phyloP scores from a whole-genome alignment of 1,139 yeast genomes.

The Sugiyamaella neomexicana region DNA sequence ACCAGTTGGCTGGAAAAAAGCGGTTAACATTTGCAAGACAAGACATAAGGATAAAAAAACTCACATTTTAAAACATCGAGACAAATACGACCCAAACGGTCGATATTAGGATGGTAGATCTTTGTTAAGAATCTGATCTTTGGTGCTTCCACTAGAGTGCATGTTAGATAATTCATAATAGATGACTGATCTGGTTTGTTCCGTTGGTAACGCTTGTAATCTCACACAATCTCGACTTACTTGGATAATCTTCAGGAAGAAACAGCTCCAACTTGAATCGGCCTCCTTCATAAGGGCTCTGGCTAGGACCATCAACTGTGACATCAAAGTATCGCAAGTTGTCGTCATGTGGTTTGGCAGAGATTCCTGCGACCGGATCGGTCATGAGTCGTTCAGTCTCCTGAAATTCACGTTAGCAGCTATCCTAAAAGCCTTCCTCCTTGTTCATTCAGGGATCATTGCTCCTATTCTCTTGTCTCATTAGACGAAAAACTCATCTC shows the following conservation, averaged over 20 bases:
- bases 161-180: not conserved
- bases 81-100: constrained; percentile 91
- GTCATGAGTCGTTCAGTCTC: constrained; percentile 90
- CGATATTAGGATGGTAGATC: constrained; percentile 96
- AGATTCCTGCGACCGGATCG: constrained; percentile 96
- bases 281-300: constrained; percentile 82
- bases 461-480: too few relatives aligned
- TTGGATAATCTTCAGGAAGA: constrained; percentile 86
- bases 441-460: too few relatives aligned
- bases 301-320: constrained; percentile 84
- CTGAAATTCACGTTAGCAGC: constrained; percentile 34
- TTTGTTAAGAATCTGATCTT: constrained; percentile 88
- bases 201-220: too few relatives aligned
- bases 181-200: not conserved
- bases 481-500: too few relatives aligned
- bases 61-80: constrained; percentile 85
- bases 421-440: not conserved
- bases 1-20: constrained; percentile 66
- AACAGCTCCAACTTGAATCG: constrained; percentile 72
- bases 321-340: constrained; percentile 89
- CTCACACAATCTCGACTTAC: constrained; percentile 30
- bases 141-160: constrained; percentile 72
- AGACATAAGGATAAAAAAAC: constrained; percentile 17
- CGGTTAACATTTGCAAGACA: not conserved
- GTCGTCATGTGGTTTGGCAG: constrained; percentile 90